Conservation (phyloP, 768 basidiomycete species). For the Hericium coralloides region DNA sequence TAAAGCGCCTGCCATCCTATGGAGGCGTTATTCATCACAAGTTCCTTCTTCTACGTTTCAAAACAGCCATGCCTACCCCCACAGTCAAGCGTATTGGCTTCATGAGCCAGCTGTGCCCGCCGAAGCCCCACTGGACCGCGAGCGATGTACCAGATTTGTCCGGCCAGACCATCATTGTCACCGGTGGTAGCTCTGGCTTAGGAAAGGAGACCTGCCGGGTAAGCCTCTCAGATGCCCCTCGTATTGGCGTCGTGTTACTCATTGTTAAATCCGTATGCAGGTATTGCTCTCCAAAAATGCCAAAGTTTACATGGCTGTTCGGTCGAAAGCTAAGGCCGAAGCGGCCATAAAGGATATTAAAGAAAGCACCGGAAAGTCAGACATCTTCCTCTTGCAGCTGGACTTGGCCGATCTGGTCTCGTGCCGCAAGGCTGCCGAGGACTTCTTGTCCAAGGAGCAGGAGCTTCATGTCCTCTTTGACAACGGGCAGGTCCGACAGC, state of each 20-base stretch:
- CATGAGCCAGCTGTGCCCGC: too few relatives aligned
- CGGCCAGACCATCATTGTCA: background rate
- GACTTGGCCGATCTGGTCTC: background rate
- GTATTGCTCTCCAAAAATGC: constrained; percentile 5
- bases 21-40: too few relatives aligned
- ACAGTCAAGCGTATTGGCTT: too few relatives aligned
- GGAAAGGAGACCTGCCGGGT: background rate
- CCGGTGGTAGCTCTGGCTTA: background rate
- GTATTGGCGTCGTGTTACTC: background rate
- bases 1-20: too few relatives aligned
- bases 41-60: too few relatives aligned
- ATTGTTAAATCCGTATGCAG: background rate
- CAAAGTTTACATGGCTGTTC: constrained; percentile 9
- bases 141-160: background rate
- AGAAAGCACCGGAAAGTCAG: constrained; percentile 2
- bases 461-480: constrained; percentile 18
- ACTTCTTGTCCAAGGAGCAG: background rate
- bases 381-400: constrained; percentile 2
- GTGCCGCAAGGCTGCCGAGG: background rate
- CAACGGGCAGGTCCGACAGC: background rate
- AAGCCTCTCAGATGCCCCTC: background rate
- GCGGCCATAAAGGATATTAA: constrained; percentile 4
- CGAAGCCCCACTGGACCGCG: background rate
- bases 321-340: background rate
- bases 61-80: too few relatives aligned